Percentiles rank a stretch among this genome's conserved stretches.
These are phyloP conservation scores for Elsinoe batatas DNA, from an alignment of 2,329 filamentous ascomycete genomes.

Conservation along the genomic window DNA sequence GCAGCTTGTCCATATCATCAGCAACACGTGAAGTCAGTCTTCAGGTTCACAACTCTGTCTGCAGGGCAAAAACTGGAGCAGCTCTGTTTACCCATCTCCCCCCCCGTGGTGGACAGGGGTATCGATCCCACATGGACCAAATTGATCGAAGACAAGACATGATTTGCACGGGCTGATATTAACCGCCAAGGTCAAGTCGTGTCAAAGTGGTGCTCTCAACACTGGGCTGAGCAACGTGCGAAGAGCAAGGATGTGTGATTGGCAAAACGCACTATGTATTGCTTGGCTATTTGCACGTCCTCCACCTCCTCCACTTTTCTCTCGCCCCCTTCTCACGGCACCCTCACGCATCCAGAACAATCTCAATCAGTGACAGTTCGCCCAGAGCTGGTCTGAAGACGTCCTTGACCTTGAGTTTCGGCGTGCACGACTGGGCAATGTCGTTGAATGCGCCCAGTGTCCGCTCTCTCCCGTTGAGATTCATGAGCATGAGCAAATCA, in stretches of 20 bases:
- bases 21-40: background rate
- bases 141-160: constrained; percentile 3
- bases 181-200: background rate
- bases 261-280: constrained; percentile 4
- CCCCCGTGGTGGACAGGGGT: background rate
- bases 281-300: background rate
- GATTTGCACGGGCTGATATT: background rate
- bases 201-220: background rate
- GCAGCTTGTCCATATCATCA: background rate
- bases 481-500: constrained; percentile 21
- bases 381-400: constrained; percentile 17
- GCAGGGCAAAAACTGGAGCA: constrained; percentile 3
- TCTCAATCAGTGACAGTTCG: constrained; percentile 18
- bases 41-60: background rate
- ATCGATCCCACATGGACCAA: constrained; percentile 4
- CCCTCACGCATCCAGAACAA: constrained; percentile 13
- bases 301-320: background rate
- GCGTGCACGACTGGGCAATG: constrained; percentile 16
- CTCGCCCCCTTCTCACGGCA: background rate
- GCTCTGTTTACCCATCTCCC: background rate
- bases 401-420: constrained; percentile 16
- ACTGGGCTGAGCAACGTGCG: constrained; percentile 4
- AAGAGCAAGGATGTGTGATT: constrained; percentile 3
- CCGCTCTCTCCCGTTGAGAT: constrained; percentile 19
- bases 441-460: constrained; percentile 18